Percentiles rank a stretch among this genome's conserved stretches.
phyloP scores from a whole-genome alignment of 2,329 filamentous ascomycete species.

The Metarhizium sp. region DNA sequence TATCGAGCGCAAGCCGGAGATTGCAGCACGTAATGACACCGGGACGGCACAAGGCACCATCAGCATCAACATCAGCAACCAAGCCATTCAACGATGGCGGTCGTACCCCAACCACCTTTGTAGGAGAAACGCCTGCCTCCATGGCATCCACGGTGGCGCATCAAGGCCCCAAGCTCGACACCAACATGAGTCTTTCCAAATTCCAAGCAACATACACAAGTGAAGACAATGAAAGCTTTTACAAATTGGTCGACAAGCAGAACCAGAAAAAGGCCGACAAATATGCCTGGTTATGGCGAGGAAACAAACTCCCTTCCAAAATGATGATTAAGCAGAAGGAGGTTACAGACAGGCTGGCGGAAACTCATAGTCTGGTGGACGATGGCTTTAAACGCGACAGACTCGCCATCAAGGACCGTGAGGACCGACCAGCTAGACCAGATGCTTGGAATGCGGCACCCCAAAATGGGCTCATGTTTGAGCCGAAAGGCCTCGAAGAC shows the following conservation, averaged over 20 bases:
- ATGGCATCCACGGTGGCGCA: constrained; percentile 30
- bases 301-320: constrained; percentile 79
- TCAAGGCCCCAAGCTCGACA: constrained; percentile 49
- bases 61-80: constrained; percentile 11
- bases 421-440: constrained; percentile 65
- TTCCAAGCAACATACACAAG: constrained; percentile 94
- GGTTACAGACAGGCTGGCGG: constrained; percentile 43
- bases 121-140: constrained; percentile 65
- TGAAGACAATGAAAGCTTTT: constrained; percentile 97
- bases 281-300: constrained; percentile 80
- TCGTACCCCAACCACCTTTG: constrained; percentile 56
- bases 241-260: constrained; percentile 81
- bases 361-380: constrained; percentile 38
- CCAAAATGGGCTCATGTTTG: constrained; percentile 83
- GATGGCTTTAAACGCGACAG: constrained; percentile 49
- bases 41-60: constrained; percentile 34
- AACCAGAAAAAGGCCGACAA: constrained; percentile 78
- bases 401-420: constrained; percentile 55
- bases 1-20: constrained; percentile 65
- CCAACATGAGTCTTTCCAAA: constrained; percentile 68
- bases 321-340: constrained; percentile 62
- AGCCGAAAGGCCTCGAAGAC: constrained; percentile 55
- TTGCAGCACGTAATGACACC: constrained; percentile 77
- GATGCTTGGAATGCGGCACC: constrained; percentile 68
- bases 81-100: constrained; percentile 21